A percentile compares a stretch with the other conserved stretches of the same genome.
These are phyloP conservation scores for Aspergillus bombycis DNA, from an alignment of 2,329 filamentous ascomycete species.

Conservation along the genomic window DNA sequence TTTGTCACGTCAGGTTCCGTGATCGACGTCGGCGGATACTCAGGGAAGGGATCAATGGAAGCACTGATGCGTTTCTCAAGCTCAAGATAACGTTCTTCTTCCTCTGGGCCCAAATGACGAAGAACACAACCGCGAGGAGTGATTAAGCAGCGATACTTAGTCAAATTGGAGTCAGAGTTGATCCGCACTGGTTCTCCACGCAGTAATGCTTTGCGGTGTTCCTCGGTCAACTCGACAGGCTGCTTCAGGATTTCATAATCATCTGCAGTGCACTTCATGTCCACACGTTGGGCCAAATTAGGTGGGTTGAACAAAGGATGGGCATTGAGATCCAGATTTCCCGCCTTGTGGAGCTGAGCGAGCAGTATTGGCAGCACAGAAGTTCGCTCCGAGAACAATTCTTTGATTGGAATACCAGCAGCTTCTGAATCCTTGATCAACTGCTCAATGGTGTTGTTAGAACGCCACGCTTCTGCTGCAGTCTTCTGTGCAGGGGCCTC, in stretches of 20 bases:
- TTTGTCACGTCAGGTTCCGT: constrained; percentile 48
- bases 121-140: constrained; percentile 50
- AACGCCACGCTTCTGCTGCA: constrained; percentile 37
- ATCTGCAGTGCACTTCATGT: constrained; percentile 46
- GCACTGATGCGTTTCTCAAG: constrained; percentile 44
- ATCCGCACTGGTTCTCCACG: constrained; percentile 47
- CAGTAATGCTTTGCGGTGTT: constrained; percentile 46
- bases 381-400: constrained; percentile 45
- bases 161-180: constrained; percentile 35
- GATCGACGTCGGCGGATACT: constrained; percentile 40
- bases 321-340: constrained; percentile 40
- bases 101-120: constrained; percentile 48
- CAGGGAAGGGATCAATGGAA: constrained; percentile 38
- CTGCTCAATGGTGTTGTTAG: constrained; percentile 45
- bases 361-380: constrained; percentile 42
- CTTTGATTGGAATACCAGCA: constrained; percentile 40
- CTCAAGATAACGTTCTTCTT: constrained; percentile 50
- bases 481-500: constrained; percentile 22
- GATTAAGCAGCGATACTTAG: constrained; percentile 49
- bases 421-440: constrained; percentile 42
- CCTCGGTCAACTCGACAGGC: constrained; percentile 45
- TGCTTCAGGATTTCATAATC: constrained; percentile 45
- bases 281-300: constrained; percentile 44
- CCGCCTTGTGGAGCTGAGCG: constrained; percentile 43
- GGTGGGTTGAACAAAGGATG: constrained; percentile 46